Evolutionary conservation across 371 early-diverging fungal species (phyloP).

Genomic region (Mucor sp.): DNA sequence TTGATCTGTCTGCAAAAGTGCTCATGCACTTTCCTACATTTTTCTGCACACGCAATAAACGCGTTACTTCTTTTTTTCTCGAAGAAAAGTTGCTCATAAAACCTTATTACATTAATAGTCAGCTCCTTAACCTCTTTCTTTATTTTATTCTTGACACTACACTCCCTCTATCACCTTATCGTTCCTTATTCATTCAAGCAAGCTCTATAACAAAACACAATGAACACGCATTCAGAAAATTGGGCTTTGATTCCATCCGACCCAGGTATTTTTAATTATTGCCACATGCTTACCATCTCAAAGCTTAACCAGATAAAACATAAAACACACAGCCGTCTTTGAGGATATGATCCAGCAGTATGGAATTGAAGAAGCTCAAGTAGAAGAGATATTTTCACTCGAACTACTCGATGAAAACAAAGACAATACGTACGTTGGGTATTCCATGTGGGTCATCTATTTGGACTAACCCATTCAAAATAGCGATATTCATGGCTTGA

Average conservation of each 20-base stretch:
- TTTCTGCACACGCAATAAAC: neutral
- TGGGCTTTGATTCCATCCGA: constrained; percentile 28
- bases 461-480: neutral
- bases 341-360: constrained; percentile 23
- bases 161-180: neutral
- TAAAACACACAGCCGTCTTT: constrained; percentile 10
- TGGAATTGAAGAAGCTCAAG: constrained; percentile 9
- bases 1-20: neutral
- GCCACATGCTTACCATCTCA: too few species aligned
- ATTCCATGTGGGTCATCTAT: too few species aligned
- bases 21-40: neutral
- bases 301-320: neutral
- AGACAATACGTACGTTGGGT: constrained; percentile 7
- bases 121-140: neutral
- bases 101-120: neutral
- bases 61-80: neutral
- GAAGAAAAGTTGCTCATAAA: too few species aligned
- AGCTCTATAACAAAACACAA: neutral
- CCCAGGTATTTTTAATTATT: constrained; percentile 9
- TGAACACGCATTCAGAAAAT: neutral
- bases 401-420: constrained; percentile 11
- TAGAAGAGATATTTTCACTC: constrained; percentile 12
- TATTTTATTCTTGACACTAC: neutral
- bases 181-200: neutral
- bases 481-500: constrained; percentile 18